Evolutionary conservation across 768 basidiomycete genomes (phyloP).

Genomic region (Suillus luteus): DNA sequence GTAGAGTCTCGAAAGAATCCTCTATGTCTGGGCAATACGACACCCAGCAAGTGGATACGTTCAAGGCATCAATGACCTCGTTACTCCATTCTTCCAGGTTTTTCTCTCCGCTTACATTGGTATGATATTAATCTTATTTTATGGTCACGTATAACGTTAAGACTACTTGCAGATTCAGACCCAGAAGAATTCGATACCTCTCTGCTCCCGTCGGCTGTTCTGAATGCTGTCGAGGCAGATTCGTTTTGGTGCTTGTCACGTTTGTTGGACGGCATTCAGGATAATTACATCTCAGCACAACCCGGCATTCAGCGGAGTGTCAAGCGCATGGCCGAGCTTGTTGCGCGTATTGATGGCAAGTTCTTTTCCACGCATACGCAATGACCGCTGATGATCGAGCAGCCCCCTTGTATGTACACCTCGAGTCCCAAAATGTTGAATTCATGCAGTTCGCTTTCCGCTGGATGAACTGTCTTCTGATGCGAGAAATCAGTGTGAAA

Average conservation of each 20-base stretch:
- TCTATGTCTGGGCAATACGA: constrained; percentile 99
- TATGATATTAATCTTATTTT: constrained; percentile 33
- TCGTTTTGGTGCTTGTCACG: constrained; percentile 98
- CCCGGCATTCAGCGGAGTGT: constrained; percentile 96
- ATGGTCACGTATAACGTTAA: constrained; percentile 11
- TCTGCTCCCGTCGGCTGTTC: constrained; percentile 63
- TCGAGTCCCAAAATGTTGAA: constrained; percentile 90
- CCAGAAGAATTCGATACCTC: constrained; percentile 87
- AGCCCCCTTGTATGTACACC: constrained; percentile 88
- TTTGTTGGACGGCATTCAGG: constrained; percentile 94
- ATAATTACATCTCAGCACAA: constrained; percentile 96
- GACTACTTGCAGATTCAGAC: constrained; percentile 66
- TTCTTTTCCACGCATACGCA: constrained; percentile 11
- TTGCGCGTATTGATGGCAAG: constrained; percentile 84
- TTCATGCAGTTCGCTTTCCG: constrained; percentile 99
- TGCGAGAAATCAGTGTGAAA: constrained; percentile 96
- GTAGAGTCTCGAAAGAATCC: constrained; percentile 89
- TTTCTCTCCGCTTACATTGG: constrained; percentile 96
- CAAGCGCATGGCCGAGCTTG: constrained; percentile 90
- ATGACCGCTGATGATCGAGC: neutral
- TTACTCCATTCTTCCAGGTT: constrained; percentile 96
- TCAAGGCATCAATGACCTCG: constrained; percentile 98
- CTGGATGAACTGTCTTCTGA: constrained; percentile 99
- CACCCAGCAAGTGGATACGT: constrained; percentile 99
- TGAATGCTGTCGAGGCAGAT: constrained; percentile 93